Evolutionary conservation across 2,329 filamentous ascomycete species (phyloP).

Genomic region (Colletotrichum sp.): DNA sequence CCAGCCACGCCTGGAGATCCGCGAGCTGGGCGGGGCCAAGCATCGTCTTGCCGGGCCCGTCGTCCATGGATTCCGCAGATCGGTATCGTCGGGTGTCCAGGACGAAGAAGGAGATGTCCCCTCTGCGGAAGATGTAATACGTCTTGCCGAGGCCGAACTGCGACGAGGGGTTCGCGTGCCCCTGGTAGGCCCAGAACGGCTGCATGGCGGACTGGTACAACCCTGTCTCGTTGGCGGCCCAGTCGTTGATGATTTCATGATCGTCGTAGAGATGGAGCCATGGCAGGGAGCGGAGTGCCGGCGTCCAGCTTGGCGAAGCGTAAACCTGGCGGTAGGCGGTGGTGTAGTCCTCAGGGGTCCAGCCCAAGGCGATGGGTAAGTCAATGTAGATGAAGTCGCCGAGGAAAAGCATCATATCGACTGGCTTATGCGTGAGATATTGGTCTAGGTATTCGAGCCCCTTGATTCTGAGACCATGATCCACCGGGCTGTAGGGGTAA

Average conservation of each 20-base stretch:
- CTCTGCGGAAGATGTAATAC: constrained; percentile 70
- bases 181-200: constrained; percentile 70
- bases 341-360: constrained; percentile 21
- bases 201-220: constrained; percentile 67
- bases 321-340: constrained; percentile 67
- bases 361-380: constrained; percentile 41
- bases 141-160: constrained; percentile 49
- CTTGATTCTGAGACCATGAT: constrained; percentile 65
- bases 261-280: constrained; percentile 77
- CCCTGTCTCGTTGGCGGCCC: constrained; percentile 67
- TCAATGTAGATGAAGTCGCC: constrained; percentile 69
- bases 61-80: constrained; percentile 42
- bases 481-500: constrained; percentile 67
- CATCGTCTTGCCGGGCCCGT: constrained; percentile 55
- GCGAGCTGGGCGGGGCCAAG: constrained; percentile 64
- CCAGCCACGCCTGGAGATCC: constrained; percentile 64
- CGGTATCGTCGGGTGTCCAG: constrained; percentile 68
- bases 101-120: constrained; percentile 70
- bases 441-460: constrained; percentile 55
- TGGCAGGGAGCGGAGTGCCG: constrained; percentile 50
- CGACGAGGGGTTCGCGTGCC: constrained; percentile 65
- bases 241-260: constrained; percentile 75
- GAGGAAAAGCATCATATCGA: constrained; percentile 58
- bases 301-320: constrained; percentile 67
- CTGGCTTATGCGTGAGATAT: not conserved